Percentiles rank a stretch among this genome's conserved stretches.
Evolutionary conservation across 2,329 filamentous ascomycete species (phyloP).

Genomic region (Neurospora sp.): DNA sequence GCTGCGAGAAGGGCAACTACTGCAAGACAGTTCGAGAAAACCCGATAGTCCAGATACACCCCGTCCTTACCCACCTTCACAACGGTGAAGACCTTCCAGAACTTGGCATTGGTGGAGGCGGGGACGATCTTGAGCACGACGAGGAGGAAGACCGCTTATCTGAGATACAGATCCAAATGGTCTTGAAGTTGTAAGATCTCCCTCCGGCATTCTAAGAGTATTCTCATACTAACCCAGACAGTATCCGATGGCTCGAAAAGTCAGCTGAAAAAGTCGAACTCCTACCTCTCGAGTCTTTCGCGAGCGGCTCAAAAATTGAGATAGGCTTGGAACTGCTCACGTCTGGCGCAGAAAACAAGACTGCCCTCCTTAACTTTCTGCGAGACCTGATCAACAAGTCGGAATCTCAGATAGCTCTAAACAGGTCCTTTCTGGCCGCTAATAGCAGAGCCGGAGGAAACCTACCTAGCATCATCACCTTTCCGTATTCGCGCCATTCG

Average conservation of each 20-base stretch:
- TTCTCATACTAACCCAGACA: background rate
- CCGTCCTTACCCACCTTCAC: slow-evolving; percentile 57
- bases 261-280: background rate
- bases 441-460: background rate
- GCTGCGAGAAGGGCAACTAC: slow-evolving; percentile 65
- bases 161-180: slow-evolving; percentile 13
- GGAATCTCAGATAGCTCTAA: slow-evolving; percentile 1
- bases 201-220: background rate
- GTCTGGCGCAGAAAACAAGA: slow-evolving; percentile 22
- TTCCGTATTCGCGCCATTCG: slow-evolving; percentile 85
- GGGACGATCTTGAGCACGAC: slow-evolving; percentile 59
- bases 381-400: slow-evolving; percentile 18
- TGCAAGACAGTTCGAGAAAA: slow-evolving; percentile 39
- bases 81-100: slow-evolving; percentile 59
- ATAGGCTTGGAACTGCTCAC: slow-evolving; percentile 22
- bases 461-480: slow-evolving; percentile 40
- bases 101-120: slow-evolving; percentile 67
- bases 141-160: slow-evolving; percentile 49
- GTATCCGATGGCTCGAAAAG: background rate
- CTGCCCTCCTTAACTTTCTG: slow-evolving; percentile 17
- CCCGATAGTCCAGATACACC: slow-evolving; percentile 63
- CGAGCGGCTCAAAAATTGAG: slow-evolving; percentile 23
- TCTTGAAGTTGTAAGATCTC: slow-evolving; percentile 23
- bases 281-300: background rate
- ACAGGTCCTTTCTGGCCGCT: slow-evolving; percentile 1